These are phyloP conservation scores for Pichia sp. DNA, from an alignment of 1,139 yeast genomes.

Conservation along the genomic window DNA sequence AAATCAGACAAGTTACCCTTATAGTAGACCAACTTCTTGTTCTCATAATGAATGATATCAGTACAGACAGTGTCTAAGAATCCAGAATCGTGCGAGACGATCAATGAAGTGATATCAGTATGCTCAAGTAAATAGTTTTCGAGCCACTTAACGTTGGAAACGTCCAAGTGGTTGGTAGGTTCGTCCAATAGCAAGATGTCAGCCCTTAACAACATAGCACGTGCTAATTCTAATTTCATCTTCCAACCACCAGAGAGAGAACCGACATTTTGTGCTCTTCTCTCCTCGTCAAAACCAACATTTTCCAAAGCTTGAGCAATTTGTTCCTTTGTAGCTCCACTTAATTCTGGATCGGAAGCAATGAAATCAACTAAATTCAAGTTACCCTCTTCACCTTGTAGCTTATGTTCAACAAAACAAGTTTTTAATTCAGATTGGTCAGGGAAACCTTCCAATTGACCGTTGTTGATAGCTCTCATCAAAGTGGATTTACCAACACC, in stretches of 20 bases:
- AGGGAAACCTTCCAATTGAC: conserved; percentile 97
- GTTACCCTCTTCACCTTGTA: conserved; percentile 93
- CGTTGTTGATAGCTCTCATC: conserved; percentile 95
- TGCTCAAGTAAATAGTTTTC: conserved; percentile 77
- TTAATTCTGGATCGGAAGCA: conserved; percentile 82
- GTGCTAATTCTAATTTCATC: conserved; percentile 95
- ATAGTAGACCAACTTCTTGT: conserved; percentile 89
- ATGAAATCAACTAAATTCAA: conserved; percentile 83
- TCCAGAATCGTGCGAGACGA: conserved; percentile 97
- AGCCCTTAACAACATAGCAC: conserved; percentile 98
- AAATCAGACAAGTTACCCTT: conserved; percentile 93
- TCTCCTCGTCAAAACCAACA: conserved; percentile 89
- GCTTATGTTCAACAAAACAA: conserved; percentile 94
- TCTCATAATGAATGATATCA: conserved; percentile 93
- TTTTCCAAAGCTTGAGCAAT: conserved; percentile 68
- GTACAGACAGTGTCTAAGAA: conserved; percentile 95
- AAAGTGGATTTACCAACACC: conserved; percentile 99
- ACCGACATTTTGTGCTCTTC: conserved; percentile 86
- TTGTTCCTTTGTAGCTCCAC: conserved; percentile 53
- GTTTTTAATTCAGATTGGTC: conserved; percentile 81
- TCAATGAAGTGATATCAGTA: conserved; percentile 84
- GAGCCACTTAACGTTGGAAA: conserved; percentile 87
- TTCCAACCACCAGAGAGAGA: conserved; percentile 99
- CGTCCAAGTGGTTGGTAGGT: conserved; percentile 99
- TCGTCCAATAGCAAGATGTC: conserved; percentile 92